Conservation (phyloP, 2,329 filamentous ascomycete species). For the Aspergillus quadricinctus region DNA sequence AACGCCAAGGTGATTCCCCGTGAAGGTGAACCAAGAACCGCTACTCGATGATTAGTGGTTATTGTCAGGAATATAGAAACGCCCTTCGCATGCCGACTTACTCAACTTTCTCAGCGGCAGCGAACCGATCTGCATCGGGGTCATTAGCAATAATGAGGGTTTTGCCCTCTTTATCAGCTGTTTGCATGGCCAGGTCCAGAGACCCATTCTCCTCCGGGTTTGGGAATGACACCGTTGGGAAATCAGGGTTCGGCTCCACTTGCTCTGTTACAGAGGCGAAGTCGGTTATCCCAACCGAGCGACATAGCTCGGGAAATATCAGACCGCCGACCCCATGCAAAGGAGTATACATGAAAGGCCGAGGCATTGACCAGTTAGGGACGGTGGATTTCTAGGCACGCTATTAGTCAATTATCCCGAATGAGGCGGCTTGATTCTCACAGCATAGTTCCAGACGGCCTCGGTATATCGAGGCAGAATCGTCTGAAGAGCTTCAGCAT, state of each 20-base stretch:
- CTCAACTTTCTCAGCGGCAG: slow-evolving; percentile 55
- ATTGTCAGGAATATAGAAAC: neutral
- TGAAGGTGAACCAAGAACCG: slow-evolving; percentile 57
- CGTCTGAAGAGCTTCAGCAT: slow-evolving; percentile 23
- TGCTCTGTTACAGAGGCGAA: slow-evolving; percentile 42
- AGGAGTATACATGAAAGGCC: slow-evolving; percentile 41
- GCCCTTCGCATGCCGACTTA: slow-evolving; percentile 18
- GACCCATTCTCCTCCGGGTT: slow-evolving; percentile 64
- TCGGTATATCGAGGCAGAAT: slow-evolving; percentile 27
- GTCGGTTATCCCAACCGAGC: slow-evolving; percentile 28
- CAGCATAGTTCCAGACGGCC: slow-evolving; percentile 29
- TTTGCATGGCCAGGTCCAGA: slow-evolving; percentile 54
- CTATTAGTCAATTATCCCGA: slow-evolving; percentile 9
- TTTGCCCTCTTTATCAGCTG: slow-evolving; percentile 48
- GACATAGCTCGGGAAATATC: slow-evolving; percentile 31
- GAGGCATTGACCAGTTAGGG: slow-evolving; percentile 20
- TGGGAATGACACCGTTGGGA: slow-evolving; percentile 61
- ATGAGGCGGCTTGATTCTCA: slow-evolving; percentile 13
- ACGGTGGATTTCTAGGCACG: slow-evolving; percentile 31
- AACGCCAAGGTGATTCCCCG: slow-evolving; percentile 61
- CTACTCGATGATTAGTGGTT: slow-evolving; percentile 17
- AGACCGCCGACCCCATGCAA: slow-evolving; percentile 38
- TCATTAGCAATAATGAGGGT: slow-evolving; percentile 59
- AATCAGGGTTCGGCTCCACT: slow-evolving; percentile 57
- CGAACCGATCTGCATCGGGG: slow-evolving; percentile 62